These are phyloP conservation scores for Paracoccidioides lutzii DNA, from an alignment of 2,329 filamentous ascomycete genomes.

Conservation along the genomic window DNA sequence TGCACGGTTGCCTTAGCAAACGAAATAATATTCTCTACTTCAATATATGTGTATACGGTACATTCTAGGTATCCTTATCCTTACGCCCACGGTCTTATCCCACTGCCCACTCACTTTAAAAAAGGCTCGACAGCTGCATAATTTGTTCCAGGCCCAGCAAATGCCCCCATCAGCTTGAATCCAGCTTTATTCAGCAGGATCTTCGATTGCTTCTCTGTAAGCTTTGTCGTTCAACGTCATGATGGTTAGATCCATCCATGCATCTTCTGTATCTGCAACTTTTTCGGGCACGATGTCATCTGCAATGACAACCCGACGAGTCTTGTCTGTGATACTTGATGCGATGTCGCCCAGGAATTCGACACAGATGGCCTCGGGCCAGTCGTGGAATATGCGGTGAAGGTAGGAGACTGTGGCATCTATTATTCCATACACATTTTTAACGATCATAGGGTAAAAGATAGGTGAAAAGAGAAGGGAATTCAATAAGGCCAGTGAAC, in stretches of 20 bases:
- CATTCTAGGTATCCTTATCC: neutral
- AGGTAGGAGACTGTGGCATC: conserved; percentile 21
- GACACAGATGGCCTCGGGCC: conserved; percentile 11
- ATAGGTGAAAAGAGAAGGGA: neutral
- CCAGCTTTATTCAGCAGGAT: conserved; percentile 12
- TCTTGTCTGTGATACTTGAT: conserved; percentile 11
- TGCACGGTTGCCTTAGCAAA: no score
- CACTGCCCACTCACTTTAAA: neutral
- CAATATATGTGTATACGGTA: neutral
- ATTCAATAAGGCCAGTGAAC: no score
- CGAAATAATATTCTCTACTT: no score
- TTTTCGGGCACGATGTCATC: conserved; percentile 14
- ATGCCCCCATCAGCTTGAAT: conserved; percentile 6
- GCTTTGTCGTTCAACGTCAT: conserved; percentile 14
- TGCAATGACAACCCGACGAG: conserved; percentile 12
- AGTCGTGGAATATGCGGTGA: conserved; percentile 23
- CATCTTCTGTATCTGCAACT: conserved; percentile 9
- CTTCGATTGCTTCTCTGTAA: conserved; percentile 13
- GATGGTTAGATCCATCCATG: conserved; percentile 13
- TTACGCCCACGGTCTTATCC: neutral
- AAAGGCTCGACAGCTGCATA: neutral
- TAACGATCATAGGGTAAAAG: neutral
- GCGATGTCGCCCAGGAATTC: conserved; percentile 12
- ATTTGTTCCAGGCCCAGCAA: neutral
- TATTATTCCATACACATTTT: conserved; percentile 2